Evolutionary conservation across 345 rosid genomes (phyloP).

Genomic region (Citrus mangshanensis): DNA sequence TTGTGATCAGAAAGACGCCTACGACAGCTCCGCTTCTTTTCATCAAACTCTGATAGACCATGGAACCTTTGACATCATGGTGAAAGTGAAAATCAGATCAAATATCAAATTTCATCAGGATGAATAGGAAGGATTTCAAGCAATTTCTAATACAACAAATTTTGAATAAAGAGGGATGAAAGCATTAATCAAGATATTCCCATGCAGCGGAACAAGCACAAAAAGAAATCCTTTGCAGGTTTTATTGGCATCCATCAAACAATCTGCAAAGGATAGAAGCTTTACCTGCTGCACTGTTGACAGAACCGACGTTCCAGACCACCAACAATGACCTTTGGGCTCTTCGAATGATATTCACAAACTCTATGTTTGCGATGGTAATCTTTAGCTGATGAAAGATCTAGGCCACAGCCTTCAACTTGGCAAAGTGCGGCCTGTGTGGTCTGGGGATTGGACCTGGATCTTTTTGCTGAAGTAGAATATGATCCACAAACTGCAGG

Average conservation of each 20-base stretch:
- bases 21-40: constrained; percentile 91
- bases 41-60: constrained; percentile 82
- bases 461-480: constrained; percentile 55
- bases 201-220: neutral
- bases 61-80: constrained; percentile 64
- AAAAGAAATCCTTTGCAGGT: constrained; percentile 2
- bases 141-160: neutral
- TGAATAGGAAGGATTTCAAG: neutral
- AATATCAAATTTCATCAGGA: neutral
- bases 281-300: constrained; percentile 97
- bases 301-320: constrained; percentile 89
- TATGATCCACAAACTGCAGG: constrained; percentile 39
- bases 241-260: neutral
- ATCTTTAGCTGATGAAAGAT: constrained; percentile 78
- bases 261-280: neutral
- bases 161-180: neutral
- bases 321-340: constrained; percentile 68
- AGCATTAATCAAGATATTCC: neutral
- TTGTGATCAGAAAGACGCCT: constrained; percentile 90
- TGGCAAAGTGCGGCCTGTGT: constrained; percentile 49
- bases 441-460: constrained; percentile 48
- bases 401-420: constrained; percentile 83
- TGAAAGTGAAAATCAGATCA: constrained; percentile 7
- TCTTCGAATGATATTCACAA: constrained; percentile 78
- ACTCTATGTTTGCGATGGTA: constrained; percentile 84